These are phyloP conservation scores for Ceratocystis papillata DNA, from an alignment of 2,329 filamentous ascomycete species.

Conservation along the genomic window DNA sequence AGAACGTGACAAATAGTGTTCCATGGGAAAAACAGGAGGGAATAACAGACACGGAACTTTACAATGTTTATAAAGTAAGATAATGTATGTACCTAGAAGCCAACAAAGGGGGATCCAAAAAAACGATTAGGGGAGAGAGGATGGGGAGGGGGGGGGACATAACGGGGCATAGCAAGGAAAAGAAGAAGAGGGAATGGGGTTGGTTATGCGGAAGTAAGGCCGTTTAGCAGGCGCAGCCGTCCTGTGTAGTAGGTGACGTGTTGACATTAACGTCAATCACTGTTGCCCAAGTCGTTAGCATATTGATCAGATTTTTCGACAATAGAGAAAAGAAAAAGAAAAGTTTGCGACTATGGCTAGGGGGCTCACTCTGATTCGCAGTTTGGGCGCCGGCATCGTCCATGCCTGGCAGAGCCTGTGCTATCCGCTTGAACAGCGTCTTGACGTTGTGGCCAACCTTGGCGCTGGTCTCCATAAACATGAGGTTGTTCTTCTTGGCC, in stretches of 20 bases:
- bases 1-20: background rate
- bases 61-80: constrained; percentile 17
- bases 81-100: constrained; percentile 22
- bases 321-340: background rate
- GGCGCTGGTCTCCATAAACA: constrained; percentile 98
- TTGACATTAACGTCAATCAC: constrained; percentile 92
- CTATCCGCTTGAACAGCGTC: constrained; percentile 93
- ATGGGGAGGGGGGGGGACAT: background rate
- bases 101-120: constrained; percentile 10
- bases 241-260: constrained; percentile 56
- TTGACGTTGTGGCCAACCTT: constrained; percentile 98
- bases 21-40: background rate
- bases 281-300: constrained; percentile 33
- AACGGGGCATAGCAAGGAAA: constrained; percentile 1
- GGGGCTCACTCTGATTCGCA: constrained; percentile 61
- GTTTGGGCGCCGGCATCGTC: constrained; percentile 70
- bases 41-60: constrained; percentile 4
- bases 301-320: constrained; percentile 12
- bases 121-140: constrained; percentile 14
- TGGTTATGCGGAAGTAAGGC: background rate
- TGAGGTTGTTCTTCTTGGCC: constrained; percentile 92
- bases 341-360: background rate
- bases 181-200: background rate
- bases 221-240: constrained; percentile 56
- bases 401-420: constrained; percentile 94